phyloP scores from a whole-genome alignment of 106 monocot genomes.

The Dendrobium chrysotoxum region DNA sequence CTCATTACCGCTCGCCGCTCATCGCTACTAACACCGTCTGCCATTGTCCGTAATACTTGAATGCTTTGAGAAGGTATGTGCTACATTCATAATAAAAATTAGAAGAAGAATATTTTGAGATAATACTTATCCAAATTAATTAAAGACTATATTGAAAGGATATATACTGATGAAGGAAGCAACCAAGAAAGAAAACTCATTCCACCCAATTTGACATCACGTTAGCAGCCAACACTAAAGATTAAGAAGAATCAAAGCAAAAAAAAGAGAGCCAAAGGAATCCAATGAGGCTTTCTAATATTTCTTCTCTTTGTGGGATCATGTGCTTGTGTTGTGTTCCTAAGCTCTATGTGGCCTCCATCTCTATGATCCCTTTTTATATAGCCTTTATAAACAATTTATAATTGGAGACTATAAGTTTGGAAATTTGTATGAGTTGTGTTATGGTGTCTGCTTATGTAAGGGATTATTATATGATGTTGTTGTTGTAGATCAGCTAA shows the following conservation, averaged over 20 bases:
- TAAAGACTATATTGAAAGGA: not conserved
- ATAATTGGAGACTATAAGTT: not conserved
- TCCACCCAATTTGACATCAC: not conserved
- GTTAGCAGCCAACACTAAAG: not conserved
- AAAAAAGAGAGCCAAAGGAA: not conserved
- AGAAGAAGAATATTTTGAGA: too few species aligned
- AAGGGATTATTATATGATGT: not conserved
- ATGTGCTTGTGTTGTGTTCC: constrained; percentile 1
- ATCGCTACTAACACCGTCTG: too few species aligned
- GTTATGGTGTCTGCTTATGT: not conserved
- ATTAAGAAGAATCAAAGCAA: constrained; percentile 3
- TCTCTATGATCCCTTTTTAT: not conserved
- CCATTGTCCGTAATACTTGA: too few species aligned
- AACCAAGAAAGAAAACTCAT: constrained; percentile 3
- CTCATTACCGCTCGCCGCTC: too few species aligned
- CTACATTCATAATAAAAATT: too few species aligned
- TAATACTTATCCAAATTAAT: too few species aligned
- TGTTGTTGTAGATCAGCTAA: not conserved
- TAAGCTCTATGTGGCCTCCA: not conserved
- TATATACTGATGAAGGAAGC: not conserved
- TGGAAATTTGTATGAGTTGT: not conserved
- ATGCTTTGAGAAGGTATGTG: too few species aligned
- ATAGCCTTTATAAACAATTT: not conserved
- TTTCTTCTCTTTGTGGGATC: constrained; percentile 4
- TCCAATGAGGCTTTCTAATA: not conserved